phyloP scores from a whole-genome alignment of 2,329 filamentous ascomycete species.

The Aspergillus nomiae region DNA sequence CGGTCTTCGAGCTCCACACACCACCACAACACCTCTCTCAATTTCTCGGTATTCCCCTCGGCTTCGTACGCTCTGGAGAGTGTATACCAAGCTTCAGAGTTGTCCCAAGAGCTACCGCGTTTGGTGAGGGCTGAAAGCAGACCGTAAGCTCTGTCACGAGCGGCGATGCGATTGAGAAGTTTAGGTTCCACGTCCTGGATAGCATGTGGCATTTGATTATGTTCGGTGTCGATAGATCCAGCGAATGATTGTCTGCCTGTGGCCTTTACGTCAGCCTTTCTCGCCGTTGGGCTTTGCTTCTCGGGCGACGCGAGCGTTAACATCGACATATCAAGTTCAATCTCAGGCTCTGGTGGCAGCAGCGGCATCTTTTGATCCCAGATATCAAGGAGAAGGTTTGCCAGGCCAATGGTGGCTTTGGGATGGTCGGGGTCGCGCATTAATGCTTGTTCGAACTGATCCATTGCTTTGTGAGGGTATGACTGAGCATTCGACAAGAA shows the following conservation, averaged over 20 bases:
- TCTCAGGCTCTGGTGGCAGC: constrained; percentile 33
- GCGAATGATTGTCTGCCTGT: neutral
- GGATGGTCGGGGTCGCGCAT: constrained; percentile 79
- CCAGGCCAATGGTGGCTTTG: constrained; percentile 76
- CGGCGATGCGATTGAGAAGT: constrained; percentile 79
- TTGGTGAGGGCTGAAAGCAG: constrained; percentile 82
- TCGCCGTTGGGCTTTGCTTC: constrained; percentile 15
- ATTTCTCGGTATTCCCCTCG: constrained; percentile 80
- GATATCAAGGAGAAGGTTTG: constrained; percentile 82
- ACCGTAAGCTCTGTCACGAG: constrained; percentile 83
- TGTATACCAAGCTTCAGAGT: constrained; percentile 89
- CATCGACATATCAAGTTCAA: constrained; percentile 29
- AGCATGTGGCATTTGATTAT: neutral
- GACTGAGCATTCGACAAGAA: constrained; percentile 65
- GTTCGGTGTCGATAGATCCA: constrained; percentile 1
- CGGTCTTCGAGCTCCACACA: constrained; percentile 92
- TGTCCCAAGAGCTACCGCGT: constrained; percentile 84
- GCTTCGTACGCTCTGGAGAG: constrained; percentile 86
- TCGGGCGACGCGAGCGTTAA: constrained; percentile 26
- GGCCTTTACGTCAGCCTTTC: constrained; percentile 8
- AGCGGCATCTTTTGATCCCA: constrained; percentile 59
- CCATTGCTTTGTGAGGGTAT: constrained; percentile 68
- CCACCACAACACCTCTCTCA: constrained; percentile 95
- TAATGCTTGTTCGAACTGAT: constrained; percentile 80
- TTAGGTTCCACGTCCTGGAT: constrained; percentile 58